Evolutionary conservation across 2,329 filamentous ascomycete genomes (phyloP), one percentile per base, ranked within the genome.

Genomic region (Diaporthe destruens): DNA sequence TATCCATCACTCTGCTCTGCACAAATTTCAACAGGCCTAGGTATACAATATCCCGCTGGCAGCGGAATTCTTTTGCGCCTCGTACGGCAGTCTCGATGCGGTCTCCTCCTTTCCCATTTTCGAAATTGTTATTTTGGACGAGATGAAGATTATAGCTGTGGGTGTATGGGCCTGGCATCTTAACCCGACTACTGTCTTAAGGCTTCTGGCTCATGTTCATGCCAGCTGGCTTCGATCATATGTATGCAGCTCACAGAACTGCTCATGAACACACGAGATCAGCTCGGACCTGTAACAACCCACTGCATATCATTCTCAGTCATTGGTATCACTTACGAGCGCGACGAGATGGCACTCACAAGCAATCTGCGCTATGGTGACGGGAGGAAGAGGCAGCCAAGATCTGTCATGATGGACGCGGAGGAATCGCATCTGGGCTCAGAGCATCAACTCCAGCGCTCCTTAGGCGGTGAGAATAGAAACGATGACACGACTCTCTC

Each of bases 1-100:
- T 11, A 3, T 12, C 23, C 23, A 34, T 32, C 18, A 32, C 9
- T n/a, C 11, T 20, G 16, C 2, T 20, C 20, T 2, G 12, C 20
- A 32, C 32, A 25, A 25, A 23, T 47, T 44, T 3, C 18, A 18
- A 23, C 20, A 36, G 32, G 32, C 18, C 29, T 61, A 34, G 55
- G 16, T 56, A 32, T 63, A 61, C 55, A 42, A 54, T 70, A 61
- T n/a, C 39, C 42, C 6, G 6, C 20, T 18, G 49, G 42, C 20
- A 29, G 34, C 49, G 55, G 23, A 36, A 25, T 44, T 20, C 1
- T 53, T 23, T 20, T 49, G 2, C 29, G 34, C 39, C 47, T 18
- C 23, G 18, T 44, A 23, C 12, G 34, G n/a, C 59, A 53, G 34
- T 57, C 68, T 61, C 25, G 39, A 7, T 18, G 2, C 34, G 29